Base-by-base conservation (phyloP, 768 basidiomycete genomes). In the Lentinula edodes region DNA sequence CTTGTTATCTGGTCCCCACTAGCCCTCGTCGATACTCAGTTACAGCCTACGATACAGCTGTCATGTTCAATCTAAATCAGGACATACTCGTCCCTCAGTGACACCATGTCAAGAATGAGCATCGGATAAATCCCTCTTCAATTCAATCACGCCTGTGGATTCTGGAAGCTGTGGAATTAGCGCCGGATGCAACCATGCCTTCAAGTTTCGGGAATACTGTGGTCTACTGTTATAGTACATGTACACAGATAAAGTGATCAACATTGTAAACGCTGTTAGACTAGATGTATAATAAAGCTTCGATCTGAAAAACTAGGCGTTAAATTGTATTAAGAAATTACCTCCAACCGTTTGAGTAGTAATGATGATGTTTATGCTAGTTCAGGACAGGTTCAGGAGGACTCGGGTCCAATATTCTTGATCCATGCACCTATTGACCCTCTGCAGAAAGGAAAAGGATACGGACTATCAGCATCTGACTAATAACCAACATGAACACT, bases 351-450 rank as follows among this genome's bases (percentile, higher is more conserved):
- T 39, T 39, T 39, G 13, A 39, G 7, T 39, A 13, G 38, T 39
- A 48, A 20, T 10, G 20, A 48, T 48, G 46, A 35, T 13, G n/a
- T 52, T 52, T 32, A 52, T 28, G 50, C 20, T 28, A 28, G 28
- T 28, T 28, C 28, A 28, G 28, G 28, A 28, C 28, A 28, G 28
- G 28, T 28, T 28, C 28, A 28, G 3, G 28, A 28, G 6, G 58
- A 59, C 45, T 76, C 75, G 38, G 81, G 74, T 59, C 87, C 89
- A 63, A 98, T 93, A 72, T 96, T 97, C 78, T 92, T 93, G 72
- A 99, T 90, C 96, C 96, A 99, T 51, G 97, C 97, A 5, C 96
- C 96, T 63, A 98, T 91, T 5, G 93, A 82, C 53, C 96, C 96
- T 62, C 94, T 95, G 67, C 61, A 63, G 50, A 42, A 56, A 50